Conservation (phyloP, 371 early-diverging fungal genomes). For the Apophysomyces elegans region DNA sequence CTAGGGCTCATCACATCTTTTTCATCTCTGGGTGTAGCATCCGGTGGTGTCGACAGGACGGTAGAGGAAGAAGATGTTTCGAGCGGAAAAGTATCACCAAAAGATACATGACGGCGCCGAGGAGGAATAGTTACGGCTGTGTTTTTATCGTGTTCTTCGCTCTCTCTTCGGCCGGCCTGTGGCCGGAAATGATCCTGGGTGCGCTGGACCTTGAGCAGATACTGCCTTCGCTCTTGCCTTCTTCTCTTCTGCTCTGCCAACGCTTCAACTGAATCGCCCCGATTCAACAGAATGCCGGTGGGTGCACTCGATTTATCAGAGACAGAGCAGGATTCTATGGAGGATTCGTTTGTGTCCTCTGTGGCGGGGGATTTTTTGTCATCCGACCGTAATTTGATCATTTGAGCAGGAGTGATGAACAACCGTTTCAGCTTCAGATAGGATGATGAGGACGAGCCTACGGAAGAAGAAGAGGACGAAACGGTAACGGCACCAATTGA, state of each 20-base stretch:
- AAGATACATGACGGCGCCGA: neutral
- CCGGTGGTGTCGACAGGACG: conserved; percentile 14
- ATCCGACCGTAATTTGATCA: conserved; percentile 13
- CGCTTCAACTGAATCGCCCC: conserved; percentile 33
- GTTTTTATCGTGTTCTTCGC: neutral
- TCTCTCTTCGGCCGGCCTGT: neutral
- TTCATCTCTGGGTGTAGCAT: conserved; percentile 1
- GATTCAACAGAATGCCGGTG: conserved; percentile 30
- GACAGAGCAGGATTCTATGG: neutral
- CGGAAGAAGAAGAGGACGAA: conserved; percentile 31
- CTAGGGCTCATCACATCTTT: neutral
- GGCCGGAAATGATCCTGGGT: conserved; percentile 10
- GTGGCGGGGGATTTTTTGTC: conserved; percentile 12
- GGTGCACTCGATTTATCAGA: conserved; percentile 9
- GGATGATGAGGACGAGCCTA: conserved; percentile 7
- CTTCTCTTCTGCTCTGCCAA: conserved; percentile 30
- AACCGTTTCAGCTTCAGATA: conserved; percentile 9
- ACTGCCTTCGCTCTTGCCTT: conserved; percentile 27
- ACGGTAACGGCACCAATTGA: conserved; percentile 36
- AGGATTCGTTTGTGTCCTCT: conserved; percentile 5
- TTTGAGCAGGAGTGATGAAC: conserved; percentile 12
- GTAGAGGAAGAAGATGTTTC: conserved; percentile 22
- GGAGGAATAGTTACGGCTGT: conserved; percentile 6
- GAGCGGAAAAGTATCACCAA: neutral
- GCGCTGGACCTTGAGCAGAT: conserved; percentile 24